Evolutionary conservation across 2,329 filamentous ascomycete species (phyloP), one percentile per base, ranked within the genome.

Genomic region (Ascochyta fabae): DNA sequence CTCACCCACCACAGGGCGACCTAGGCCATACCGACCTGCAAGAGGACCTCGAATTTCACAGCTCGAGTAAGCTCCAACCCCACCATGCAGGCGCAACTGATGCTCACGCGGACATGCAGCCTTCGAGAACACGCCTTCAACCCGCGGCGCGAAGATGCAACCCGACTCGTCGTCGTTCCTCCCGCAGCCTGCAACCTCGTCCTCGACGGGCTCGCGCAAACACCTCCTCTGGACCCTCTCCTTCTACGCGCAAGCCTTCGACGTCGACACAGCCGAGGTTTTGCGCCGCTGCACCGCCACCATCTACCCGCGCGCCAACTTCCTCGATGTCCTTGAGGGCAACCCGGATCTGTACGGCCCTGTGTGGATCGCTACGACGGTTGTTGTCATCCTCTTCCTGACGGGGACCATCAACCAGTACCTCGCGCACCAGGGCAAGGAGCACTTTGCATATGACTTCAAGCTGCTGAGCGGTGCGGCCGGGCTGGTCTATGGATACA

Each of bases 41-140:
- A 82, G 94, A 97, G 77, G 95, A 98, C 79, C 92, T 99, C 75
- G 95, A 98, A 84, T 99, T 99, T 81, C 95, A 99, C 83, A 90
- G 88, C 73, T 97, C 93, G 64, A 88, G 86, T 88, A 79, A 66
- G 79, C 48, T 33, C 22, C 3, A 38, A 19, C 2, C 40, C 15
- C 6, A 8, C 9, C 16, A 23, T 29, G 2, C 29, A 39, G 12
- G 29, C 29, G 29, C 29, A 15, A 31, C 29, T 31, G 29, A 31
- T 31, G 29, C 29, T 31, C 29, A 31, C 13, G 4, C 12, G 29
- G 29, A 31, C 12, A 10, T 48, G 1, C 65, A 86, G 83, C 90
- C 81, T 96, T 96, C 77, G 86, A 88, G 69, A 86, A 87, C 54
- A 71, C 75, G 23, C 76, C 79, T 62, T 76, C 80, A 73, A 82